Percentiles rank a stretch among this genome's conserved stretches.
phyloP scores from a whole-genome alignment of 169 alveolate species.

The Eimeria acervulina region DNA sequence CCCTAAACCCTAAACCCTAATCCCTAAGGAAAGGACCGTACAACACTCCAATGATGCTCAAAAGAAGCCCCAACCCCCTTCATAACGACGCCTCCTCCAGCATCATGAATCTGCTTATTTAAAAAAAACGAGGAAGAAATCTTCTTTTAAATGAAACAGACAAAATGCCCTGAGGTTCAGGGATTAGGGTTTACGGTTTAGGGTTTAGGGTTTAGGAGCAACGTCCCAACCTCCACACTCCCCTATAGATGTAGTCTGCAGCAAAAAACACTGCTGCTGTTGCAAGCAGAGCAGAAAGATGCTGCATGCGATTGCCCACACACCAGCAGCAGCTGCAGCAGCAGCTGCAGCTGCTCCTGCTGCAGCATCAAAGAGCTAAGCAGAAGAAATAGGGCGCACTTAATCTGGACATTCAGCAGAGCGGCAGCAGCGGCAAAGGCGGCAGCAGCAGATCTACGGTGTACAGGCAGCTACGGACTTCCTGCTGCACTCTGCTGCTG shows the following conservation, averaged over 20 bases:
- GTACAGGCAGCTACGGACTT: slow-evolving; percentile 58
- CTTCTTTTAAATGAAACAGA: not conserved
- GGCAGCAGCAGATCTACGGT: slow-evolving; percentile 29
- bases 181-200: no score
- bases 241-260: not conserved
- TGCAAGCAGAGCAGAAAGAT: not conserved
- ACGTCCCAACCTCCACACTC: no score
- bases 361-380: not conserved
- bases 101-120: no score
- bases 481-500: slow-evolving; percentile 46
- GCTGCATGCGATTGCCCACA: not conserved
- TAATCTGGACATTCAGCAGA: not conserved
- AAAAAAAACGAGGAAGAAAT: no score
- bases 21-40: not conserved
- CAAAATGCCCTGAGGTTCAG: not conserved
- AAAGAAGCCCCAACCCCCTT: no score
- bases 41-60: no score
- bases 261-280: not conserved
- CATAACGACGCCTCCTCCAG: no score
- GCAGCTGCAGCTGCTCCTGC: not conserved
- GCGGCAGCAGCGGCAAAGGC: slow-evolving; percentile 38
- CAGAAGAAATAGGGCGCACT: not conserved
- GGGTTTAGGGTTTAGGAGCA: no score
- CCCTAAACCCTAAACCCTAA: no score
- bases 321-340: slow-evolving; percentile 1